A percentile compares a stretch with the other conserved stretches of the same genome.
These are phyloP conservation scores for Anthostomella pinea DNA, from an alignment of 2,329 filamentous ascomycete species.

Conservation along the genomic window DNA sequence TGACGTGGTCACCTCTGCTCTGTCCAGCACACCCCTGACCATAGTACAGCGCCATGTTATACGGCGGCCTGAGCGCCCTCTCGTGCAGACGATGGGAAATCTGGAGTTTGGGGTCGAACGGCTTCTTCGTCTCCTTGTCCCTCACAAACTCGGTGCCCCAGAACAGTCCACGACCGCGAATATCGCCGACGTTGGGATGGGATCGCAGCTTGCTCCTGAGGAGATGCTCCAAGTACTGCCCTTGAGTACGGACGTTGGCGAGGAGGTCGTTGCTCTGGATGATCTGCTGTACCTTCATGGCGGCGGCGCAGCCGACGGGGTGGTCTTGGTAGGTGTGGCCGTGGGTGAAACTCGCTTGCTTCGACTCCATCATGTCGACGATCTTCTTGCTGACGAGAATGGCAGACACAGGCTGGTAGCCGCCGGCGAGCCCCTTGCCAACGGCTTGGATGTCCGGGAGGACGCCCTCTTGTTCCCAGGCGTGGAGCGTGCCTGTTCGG, in stretches of 20 bases:
- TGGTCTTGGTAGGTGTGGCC: conserved; percentile 55
- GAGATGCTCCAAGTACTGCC: conserved; percentile 26
- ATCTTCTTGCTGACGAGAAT: conserved; percentile 52
- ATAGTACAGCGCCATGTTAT: conserved; percentile 18
- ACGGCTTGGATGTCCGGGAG: conserved; percentile 60
- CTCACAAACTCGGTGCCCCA: conserved; percentile 43
- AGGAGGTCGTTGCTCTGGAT: conserved; percentile 35
- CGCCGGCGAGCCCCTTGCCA: conserved; percentile 61
- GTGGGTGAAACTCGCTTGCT: conserved; percentile 48
- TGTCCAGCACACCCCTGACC: conserved; percentile 21
- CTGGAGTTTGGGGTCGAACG: conserved; percentile 32
- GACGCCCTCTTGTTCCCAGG: conserved; percentile 50
- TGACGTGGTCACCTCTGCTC: conserved; percentile 22
- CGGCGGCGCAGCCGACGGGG: conserved; percentile 38
- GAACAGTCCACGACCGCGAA: conserved; percentile 43
- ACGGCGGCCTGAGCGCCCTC: conserved; percentile 7
- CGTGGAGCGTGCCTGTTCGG: conserved; percentile 49
- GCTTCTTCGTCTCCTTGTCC: conserved; percentile 31
- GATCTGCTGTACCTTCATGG: conserved; percentile 39
- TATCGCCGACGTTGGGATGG: conserved; percentile 39
- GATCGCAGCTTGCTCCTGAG: conserved; percentile 29
- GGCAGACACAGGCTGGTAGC: conserved; percentile 59
- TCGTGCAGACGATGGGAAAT: conserved; percentile 14
- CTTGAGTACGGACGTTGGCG: conserved; percentile 33
- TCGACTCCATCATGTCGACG: conserved; percentile 43